Evolutionary conservation across 257 asterid genomes (phyloP).

Genomic region (Gentiana dahurica): DNA sequence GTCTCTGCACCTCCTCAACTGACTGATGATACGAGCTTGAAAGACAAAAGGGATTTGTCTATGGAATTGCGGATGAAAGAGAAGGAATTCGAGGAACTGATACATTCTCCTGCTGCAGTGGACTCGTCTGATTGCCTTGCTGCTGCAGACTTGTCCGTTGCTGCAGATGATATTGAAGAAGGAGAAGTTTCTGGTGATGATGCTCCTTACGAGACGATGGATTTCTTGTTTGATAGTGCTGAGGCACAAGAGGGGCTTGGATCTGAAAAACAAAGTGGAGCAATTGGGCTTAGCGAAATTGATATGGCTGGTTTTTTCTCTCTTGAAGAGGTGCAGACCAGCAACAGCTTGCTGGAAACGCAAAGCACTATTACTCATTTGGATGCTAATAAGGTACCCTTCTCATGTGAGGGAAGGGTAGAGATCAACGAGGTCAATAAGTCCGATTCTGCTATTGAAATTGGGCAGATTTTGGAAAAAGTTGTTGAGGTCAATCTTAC

Average conservation of each 20-base stretch:
- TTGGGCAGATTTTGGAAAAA: slow-evolving; percentile 10
- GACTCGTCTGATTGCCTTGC: slow-evolving; percentile 21
- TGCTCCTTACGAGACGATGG: slow-evolving; percentile 20
- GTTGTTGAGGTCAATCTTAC: slow-evolving; percentile 4
- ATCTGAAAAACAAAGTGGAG: slow-evolving; percentile 22
- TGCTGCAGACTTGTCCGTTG: slow-evolving; percentile 18
- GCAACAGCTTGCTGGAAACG: slow-evolving; percentile 21
- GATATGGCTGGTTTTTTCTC: slow-evolving; percentile 16
- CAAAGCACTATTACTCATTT: slow-evolving; percentile 16
- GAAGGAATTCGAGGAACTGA: slow-evolving; percentile 59
- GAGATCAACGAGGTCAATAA: slow-evolving; percentile 17
- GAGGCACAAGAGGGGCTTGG: slow-evolving; percentile 15
- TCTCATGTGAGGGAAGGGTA: slow-evolving; percentile 14
- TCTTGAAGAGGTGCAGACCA: slow-evolving; percentile 11
- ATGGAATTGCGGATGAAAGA: slow-evolving; percentile 51
- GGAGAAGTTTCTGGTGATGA: slow-evolving; percentile 68
- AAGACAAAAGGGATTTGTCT: slow-evolving; percentile 16
- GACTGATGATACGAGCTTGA: slow-evolving; percentile 14
- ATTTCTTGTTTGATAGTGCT: slow-evolving; percentile 32
- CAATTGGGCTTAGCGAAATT: slow-evolving; percentile 10
- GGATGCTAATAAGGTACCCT: slow-evolving; percentile 17
- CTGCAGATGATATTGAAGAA: slow-evolving; percentile 52
- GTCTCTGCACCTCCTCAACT: slow-evolving; percentile 22
- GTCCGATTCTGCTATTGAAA: slow-evolving; percentile 6
- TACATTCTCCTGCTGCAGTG: slow-evolving; percentile 26